Evolutionary conservation across 176 grass and related monocot species (phyloP), one percentile per base, ranked within the genome.

Genomic region (Ensete glaucum): DNA sequence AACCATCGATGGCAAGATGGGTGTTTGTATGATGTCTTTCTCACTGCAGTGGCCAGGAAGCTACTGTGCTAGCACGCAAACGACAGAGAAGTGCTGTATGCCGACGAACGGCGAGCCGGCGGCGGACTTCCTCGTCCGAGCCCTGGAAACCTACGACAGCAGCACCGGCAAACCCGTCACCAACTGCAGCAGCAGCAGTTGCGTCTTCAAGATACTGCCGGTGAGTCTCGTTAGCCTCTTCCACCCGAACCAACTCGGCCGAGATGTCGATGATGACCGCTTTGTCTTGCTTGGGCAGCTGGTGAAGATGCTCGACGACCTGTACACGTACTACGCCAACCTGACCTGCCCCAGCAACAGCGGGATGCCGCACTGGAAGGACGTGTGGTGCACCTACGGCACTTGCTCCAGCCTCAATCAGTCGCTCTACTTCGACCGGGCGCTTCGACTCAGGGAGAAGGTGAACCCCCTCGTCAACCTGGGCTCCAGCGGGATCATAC

Each of bases 291-390:
- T 59, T 76, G 64, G 48, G 23, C 67, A 83, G 82, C 56, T 83
- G 49, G 67, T 15, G 58, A 24, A 56, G 1, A 64, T 78, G 16
- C 78, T 79, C 9, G 25, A 59, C 6, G 25, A 83, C 17, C 62
- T 78, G 68, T 73, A 23, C 54, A 2, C 76, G 15, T 78, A 78
- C 75, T 83, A 75, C 54, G 9, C 81, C 29, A 50, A 83, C 48
- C 48, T 83, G 49, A 66, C 7, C 10, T 83, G 75, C 50, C 81
- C 81, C 2, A 65, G 29, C 67, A 83, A 83, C 75, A 73, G 78
- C 16, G 81, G 75, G 20, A 9, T 15, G 19, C 17, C 27, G 2
- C 76, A 49, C 55, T 83, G 81, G 81, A 26, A 26, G 54, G 52
- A 66, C 2, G 54, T 53, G 24, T 78, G 76, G 17, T 83, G 81